Evolutionary conservation across 805 yeast species (phyloP), one percentile per base, ranked within the genome.

Genomic region (Millerago galiae): DNA sequence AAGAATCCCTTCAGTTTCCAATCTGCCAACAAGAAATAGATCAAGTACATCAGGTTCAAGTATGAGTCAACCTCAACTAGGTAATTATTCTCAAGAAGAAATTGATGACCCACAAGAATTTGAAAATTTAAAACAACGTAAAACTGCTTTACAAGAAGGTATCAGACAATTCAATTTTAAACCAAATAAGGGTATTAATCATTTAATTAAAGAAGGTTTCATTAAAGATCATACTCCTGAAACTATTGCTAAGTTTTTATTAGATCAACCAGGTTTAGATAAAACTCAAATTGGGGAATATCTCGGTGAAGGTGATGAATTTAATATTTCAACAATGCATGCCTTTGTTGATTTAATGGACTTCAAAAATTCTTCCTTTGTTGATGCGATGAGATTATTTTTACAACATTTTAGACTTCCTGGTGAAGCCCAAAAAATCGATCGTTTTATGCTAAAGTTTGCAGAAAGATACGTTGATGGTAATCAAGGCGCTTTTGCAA

Each of bases 401-500:
- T 71, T 93, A 45, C 99, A 95, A 58, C 73, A 79, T 37, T 95
- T 93, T 66, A 74, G 99, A 60, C 72, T 93, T 46, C 99, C 99
- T 2, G 99, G 99, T 39, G 99, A 93, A 65, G 90, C 96, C 5
- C 99, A 93, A 66, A 91, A 93, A 58, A 91, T 93, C 59, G 99
- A 93, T 69, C 75, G 99, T 53, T 88, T 81, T 59, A 87, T 95
- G 96, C 75, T 93, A 60, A 91, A 93, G 58, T 95, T 95, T 68
- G 99, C 99, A 5, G 95, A 88, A 62, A 74, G 95, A 51, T 93
- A 81, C 58, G 81, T 81, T 17, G 80, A 84, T 50, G 96, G 91
- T 47, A 93, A 93, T 58, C 96, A 96, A 9, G 70, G 70, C n/a
- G 72, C 81, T 0, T 91, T 91, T 62, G 80, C 95, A 0, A 86